Conservation (phyloP, 805 yeast species). For the Candida broadrunensis region DNA sequence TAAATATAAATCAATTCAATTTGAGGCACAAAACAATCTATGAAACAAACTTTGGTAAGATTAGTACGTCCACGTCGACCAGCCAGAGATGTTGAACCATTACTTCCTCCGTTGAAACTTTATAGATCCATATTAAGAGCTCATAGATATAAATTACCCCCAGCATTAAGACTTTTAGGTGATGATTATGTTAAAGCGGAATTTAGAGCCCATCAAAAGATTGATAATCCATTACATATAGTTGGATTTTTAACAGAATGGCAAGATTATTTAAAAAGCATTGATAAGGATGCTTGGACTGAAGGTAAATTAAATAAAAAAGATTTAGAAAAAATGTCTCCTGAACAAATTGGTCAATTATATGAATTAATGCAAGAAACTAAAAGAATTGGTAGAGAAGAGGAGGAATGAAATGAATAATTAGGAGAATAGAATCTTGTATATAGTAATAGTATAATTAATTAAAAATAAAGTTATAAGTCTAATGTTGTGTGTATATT, state of each 20-base stretch:
- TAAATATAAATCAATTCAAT: too few species aligned
- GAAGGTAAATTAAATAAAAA: constrained; percentile 51
- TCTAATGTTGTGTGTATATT: constrained; percentile 1
- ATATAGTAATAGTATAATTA: too few species aligned
- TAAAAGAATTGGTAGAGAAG: constrained; percentile 25
- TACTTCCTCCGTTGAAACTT: constrained; percentile 78
- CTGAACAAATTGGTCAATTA: constrained; percentile 82
- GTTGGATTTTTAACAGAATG: constrained; percentile 92
- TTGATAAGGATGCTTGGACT: constrained; percentile 47
- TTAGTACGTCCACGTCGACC: constrained; percentile 41
- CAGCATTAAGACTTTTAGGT: constrained; percentile 73
- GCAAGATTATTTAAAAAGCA: constrained; percentile 76
- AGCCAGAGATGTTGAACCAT: constrained; percentile 37
- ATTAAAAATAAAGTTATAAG: background rate
- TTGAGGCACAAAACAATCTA: too few species aligned
- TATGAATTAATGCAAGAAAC: constrained; percentile 81
- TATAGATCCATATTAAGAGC: constrained; percentile 83
- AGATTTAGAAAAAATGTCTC: constrained; percentile 78
- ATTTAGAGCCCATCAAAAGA: constrained; percentile 75
- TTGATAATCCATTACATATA: constrained; percentile 89
- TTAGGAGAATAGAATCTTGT: too few species aligned
- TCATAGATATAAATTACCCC: constrained; percentile 61
- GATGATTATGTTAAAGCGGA: constrained; percentile 88
- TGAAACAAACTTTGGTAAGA: constrained; percentile 37
- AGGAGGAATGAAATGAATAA: background rate